These are phyloP conservation scores for Cladosporium phlei DNA, from an alignment of 2,329 filamentous ascomycete genomes.

Conservation along the genomic window DNA sequence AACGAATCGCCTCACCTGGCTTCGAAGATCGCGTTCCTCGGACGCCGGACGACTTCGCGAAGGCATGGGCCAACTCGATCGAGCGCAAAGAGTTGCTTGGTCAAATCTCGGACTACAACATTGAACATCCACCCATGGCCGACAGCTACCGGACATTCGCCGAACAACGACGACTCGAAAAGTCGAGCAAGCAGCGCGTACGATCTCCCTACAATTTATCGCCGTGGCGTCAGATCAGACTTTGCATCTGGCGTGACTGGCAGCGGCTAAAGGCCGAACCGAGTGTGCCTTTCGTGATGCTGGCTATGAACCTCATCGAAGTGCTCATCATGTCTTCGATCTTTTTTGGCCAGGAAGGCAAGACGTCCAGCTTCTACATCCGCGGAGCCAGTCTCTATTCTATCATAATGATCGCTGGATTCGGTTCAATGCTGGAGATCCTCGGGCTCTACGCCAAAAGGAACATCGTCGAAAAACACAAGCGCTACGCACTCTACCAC, in stretches of 20 bases:
- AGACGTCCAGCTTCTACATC: constrained; percentile 65
- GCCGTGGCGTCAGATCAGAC: constrained; percentile 62
- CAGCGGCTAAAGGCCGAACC: constrained; percentile 68
- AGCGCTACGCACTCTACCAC: constrained; percentile 77
- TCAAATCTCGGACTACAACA: constrained; percentile 48
- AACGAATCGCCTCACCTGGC: constrained; percentile 50
- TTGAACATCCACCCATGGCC: constrained; percentile 41
- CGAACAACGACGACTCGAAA: constrained; percentile 35
- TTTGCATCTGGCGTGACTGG: constrained; percentile 74
- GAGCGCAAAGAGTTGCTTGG: constrained; percentile 37
- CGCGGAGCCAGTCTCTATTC: constrained; percentile 76
- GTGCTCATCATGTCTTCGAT: constrained; percentile 69
- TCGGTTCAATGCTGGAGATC: constrained; percentile 62
- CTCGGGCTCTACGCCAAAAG: constrained; percentile 76
- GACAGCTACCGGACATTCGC: constrained; percentile 40
- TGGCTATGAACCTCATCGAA: constrained; percentile 66
- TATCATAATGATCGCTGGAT: constrained; percentile 74
- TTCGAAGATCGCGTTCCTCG: constrained; percentile 57
- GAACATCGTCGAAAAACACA: constrained; percentile 81
- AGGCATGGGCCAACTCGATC: constrained; percentile 40
- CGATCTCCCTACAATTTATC: constrained; percentile 77
- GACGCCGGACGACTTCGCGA: constrained; percentile 62
- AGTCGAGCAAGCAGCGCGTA: constrained; percentile 44
- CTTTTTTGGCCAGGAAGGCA: constrained; percentile 65
- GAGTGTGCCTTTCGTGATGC: constrained; percentile 60